Conservation (phyloP, 2,329 filamentous ascomycete genomes). For the Alternaria infectoria region DNA sequence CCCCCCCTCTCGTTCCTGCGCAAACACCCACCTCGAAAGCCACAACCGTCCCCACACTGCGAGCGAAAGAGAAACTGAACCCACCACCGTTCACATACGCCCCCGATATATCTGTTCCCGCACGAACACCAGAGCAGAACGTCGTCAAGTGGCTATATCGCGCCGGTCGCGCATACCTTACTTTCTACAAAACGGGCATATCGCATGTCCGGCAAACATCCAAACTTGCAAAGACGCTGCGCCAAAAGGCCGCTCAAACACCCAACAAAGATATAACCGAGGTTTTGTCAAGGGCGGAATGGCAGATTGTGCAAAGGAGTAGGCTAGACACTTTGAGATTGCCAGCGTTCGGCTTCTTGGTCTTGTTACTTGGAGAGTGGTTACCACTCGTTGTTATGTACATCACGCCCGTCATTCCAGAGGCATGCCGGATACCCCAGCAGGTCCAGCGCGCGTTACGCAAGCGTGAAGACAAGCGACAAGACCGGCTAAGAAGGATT, state of each 20-base stretch:
- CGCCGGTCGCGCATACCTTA: constrained; percentile 75
- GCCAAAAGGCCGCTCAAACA: constrained; percentile 43
- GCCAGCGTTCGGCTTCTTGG: constrained; percentile 76
- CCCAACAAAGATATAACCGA: constrained; percentile 5
- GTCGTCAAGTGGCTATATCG: constrained; percentile 62
- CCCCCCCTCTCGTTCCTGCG: constrained; percentile 1
- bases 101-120: constrained; percentile 69
- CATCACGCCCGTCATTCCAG: constrained; percentile 75
- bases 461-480: constrained; percentile 55
- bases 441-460: constrained; percentile 69
- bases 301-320: constrained; percentile 72
- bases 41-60: constrained; percentile 8
- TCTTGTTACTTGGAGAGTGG: constrained; percentile 84
- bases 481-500: constrained; percentile 21
- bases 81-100: constrained; percentile 76
- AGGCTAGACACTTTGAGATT: constrained; percentile 77
- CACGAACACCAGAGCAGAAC: constrained; percentile 55
- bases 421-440: constrained; percentile 79
- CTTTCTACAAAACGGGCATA: constrained; percentile 88
- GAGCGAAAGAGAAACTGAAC: constrained; percentile 60
- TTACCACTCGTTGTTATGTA: constrained; percentile 79
- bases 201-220: constrained; percentile 75
- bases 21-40: neutral
- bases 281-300: constrained; percentile 67
- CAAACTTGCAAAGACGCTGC: constrained; percentile 52